Evolutionary conservation across 192 early-diverging fungal genomes (phyloP).

Genomic region (Linnemannia hyalina): DNA sequence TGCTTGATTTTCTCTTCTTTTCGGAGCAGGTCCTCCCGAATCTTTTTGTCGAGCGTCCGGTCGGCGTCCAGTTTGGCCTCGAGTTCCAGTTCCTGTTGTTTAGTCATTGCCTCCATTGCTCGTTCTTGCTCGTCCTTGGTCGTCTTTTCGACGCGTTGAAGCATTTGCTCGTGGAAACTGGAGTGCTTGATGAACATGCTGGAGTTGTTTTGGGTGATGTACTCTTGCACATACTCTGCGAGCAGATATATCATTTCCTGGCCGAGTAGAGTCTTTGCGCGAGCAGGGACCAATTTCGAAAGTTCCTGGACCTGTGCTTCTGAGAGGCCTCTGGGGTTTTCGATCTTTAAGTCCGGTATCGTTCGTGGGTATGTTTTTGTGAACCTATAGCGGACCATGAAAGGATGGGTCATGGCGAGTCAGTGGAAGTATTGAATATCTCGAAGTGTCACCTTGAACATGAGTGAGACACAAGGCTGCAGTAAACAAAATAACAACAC

Average conservation of each 20-base stretch:
- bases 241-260: constrained; percentile 81
- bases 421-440: too few species aligned
- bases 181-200: constrained; percentile 66
- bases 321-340: constrained; percentile 66
- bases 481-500: not conserved
- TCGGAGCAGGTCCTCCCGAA: constrained; percentile 56
- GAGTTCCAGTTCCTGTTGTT: constrained; percentile 46
- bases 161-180: constrained; percentile 69
- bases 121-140: constrained; percentile 58
- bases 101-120: constrained; percentile 50
- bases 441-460: not conserved
- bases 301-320: constrained; percentile 64
- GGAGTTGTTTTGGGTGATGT: constrained; percentile 68
- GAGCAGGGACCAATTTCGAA: constrained; percentile 37
- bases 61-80: constrained; percentile 40
- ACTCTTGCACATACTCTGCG: constrained; percentile 68
- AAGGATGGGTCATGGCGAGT: not conserved
- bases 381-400: constrained; percentile 53
- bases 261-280: constrained; percentile 60
- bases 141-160: constrained; percentile 62
- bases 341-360: constrained; percentile 69
- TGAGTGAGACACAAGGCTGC: not conserved
- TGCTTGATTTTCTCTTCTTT: constrained; percentile 60
- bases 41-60: constrained; percentile 51
- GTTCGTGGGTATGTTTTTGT: constrained; percentile 76